Conservation (phyloP, 371 early-diverging fungal genomes). For the Syncephalastrum sp. region DNA sequence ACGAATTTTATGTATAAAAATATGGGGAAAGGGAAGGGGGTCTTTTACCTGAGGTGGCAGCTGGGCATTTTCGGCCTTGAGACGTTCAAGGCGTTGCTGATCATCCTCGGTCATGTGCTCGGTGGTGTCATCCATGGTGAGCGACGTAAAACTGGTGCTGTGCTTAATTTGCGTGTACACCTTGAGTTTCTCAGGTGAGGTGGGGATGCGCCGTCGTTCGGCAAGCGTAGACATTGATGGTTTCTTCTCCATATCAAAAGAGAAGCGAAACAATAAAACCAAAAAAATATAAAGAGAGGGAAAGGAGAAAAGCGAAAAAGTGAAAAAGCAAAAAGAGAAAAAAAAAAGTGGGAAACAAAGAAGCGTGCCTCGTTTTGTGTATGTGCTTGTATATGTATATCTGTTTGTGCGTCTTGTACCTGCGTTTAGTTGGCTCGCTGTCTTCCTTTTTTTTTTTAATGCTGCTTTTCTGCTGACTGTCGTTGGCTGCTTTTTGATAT, state of each 20-base stretch:
- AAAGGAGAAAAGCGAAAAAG: not conserved
- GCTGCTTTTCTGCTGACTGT: too few species aligned
- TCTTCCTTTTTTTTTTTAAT: too few species aligned
- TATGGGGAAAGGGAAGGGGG: too few species aligned
- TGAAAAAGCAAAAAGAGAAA: not conserved
- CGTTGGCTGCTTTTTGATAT: too few species aligned
- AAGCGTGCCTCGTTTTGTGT: not conserved
- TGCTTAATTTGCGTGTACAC: constrained; percentile 15
- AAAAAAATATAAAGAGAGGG: constrained; percentile 1
- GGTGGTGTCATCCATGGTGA: constrained; percentile 15
- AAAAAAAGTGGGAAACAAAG: constrained; percentile 3
- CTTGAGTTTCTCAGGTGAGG: constrained; percentile 25
- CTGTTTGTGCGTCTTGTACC: too few species aligned
- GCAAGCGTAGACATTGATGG: constrained; percentile 21
- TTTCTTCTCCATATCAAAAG: not conserved
- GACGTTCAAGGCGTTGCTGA: constrained; percentile 15
- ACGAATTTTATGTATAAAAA: not conserved
- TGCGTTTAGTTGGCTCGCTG: too few species aligned
- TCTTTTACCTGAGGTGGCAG: constrained; percentile 44
- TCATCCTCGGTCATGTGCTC: constrained; percentile 8
- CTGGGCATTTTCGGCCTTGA: constrained; percentile 44
- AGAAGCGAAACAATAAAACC: constrained; percentile 2
- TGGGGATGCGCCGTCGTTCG: constrained; percentile 22
- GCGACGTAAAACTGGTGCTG: constrained; percentile 2
- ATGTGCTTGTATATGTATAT: too few species aligned